Evolutionary conservation across 768 basidiomycete genomes (phyloP).

Genomic region (Lanmaoa rubissima): DNA sequence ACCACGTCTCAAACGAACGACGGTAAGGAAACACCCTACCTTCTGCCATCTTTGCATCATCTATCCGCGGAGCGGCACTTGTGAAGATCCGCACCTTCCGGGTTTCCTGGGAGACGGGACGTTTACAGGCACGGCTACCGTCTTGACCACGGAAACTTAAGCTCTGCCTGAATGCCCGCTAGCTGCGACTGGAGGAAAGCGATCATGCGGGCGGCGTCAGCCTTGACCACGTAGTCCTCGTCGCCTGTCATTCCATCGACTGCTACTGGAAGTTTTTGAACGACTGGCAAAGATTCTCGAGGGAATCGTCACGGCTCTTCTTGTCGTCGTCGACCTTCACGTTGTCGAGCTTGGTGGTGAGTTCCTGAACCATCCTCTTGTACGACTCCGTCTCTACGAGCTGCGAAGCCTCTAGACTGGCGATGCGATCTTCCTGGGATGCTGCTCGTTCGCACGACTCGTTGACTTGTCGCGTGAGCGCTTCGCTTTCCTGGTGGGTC

Average conservation of each 20-base stretch:
- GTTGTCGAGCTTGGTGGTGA: constrained; percentile 2
- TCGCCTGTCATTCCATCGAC: too few relatives aligned
- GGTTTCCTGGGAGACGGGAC: not conserved
- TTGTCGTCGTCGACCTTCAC: not conserved
- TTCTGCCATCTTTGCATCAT: not conserved
- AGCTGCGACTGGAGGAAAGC: too few relatives aligned
- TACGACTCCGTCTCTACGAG: not conserved
- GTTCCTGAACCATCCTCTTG: constrained; percentile 6
- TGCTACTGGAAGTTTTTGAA: too few relatives aligned
- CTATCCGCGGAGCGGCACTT: not conserved
- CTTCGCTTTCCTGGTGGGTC: not conserved
- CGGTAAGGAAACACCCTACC: not conserved
- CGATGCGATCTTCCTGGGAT: constrained; percentile 9
- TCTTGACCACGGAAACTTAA: too few relatives aligned
- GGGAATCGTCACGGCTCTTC: too few relatives aligned
- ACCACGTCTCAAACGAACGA: not conserved
- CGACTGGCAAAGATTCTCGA: too few relatives aligned
- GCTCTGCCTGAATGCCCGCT: too few relatives aligned
- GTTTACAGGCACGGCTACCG: not conserved
- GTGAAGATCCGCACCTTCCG: too few relatives aligned
- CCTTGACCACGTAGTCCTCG: too few relatives aligned
- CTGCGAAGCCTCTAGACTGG: not conserved
- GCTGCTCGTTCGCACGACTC: constrained; percentile 5
- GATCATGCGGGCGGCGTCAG: too few relatives aligned
- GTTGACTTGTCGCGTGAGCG: constrained; percentile 1